Conservation (phyloP, 164 flowering plant species). For the Annona cherimola region DNA sequence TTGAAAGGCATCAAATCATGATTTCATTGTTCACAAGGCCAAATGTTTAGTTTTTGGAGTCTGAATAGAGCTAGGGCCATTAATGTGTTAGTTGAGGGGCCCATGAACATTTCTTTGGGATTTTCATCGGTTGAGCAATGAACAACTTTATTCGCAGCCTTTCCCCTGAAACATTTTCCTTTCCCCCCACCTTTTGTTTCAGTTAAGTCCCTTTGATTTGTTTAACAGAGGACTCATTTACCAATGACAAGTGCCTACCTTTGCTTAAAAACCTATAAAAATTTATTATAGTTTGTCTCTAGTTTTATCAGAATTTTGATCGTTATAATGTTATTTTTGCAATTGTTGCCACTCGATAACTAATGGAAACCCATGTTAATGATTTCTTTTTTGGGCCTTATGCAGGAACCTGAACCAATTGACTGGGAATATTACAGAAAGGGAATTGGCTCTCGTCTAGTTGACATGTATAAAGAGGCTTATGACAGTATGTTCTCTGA, state of each 20-base stretch:
- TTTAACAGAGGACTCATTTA: neutral
- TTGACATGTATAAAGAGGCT: slow-evolving; percentile 92
- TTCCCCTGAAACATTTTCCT: no score
- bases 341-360: neutral
- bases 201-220: no score
- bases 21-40: no score
- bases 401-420: slow-evolving; percentile 94
- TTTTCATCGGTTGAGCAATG: no score
- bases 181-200: no score
- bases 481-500: slow-evolving; percentile 65
- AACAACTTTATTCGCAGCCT: no score
- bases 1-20: no score
- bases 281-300: neutral
- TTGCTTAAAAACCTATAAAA: no score
- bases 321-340: neutral
- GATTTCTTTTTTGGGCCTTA: neutral
- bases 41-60: neutral
- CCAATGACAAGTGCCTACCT: no score
- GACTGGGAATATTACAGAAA: slow-evolving; percentile 98
- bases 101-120: neutral
- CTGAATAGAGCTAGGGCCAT: neutral
- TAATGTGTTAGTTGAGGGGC: neutral
- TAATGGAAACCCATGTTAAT: neutral
- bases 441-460: slow-evolving; percentile 84
- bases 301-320: neutral